Conservation (phyloP, 495 filamentous ascomycete species). For the Cercophora sp. region DNA sequence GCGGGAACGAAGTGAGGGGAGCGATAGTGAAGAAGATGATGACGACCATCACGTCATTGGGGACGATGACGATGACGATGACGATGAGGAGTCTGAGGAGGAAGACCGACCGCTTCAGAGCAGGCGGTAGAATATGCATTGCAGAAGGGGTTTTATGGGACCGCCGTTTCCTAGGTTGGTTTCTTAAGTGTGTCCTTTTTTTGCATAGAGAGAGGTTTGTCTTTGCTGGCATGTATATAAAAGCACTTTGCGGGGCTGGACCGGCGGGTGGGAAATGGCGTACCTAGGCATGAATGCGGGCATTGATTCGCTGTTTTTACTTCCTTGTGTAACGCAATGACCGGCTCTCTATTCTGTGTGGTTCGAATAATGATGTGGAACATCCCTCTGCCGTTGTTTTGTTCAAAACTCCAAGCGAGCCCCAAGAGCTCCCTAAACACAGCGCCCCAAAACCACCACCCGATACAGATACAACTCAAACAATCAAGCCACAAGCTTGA, state of each 20-base stretch:
- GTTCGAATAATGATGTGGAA: no score
- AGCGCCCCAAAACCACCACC: no score
- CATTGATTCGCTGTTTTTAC: not conserved
- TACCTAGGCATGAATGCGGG: no score
- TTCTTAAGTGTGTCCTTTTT: not conserved
- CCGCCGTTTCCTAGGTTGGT: no score
- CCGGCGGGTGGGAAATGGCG: no score
- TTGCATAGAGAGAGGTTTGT: not conserved
- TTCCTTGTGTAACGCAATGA: no score
- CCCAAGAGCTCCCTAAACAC: no score
- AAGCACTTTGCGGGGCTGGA: not conserved
- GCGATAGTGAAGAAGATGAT: conserved; percentile 49
- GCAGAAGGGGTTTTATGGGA: not conserved
- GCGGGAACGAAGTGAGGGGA: conserved; percentile 1
- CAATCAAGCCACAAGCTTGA: no score
- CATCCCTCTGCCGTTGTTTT: no score
- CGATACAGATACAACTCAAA: no score
- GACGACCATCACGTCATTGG: conserved; percentile 31
- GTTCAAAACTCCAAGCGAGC: no score
- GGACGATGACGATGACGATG: conserved; percentile 24
- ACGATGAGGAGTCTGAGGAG: conserved; percentile 23
- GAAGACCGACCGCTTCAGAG: conserved; percentile 1
- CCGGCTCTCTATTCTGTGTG: no score
- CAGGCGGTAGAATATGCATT: not conserved
- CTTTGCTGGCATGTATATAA: not conserved